Conservation (phyloP, 2,329 filamentous ascomycete species). For the Bipolaris cookei region DNA sequence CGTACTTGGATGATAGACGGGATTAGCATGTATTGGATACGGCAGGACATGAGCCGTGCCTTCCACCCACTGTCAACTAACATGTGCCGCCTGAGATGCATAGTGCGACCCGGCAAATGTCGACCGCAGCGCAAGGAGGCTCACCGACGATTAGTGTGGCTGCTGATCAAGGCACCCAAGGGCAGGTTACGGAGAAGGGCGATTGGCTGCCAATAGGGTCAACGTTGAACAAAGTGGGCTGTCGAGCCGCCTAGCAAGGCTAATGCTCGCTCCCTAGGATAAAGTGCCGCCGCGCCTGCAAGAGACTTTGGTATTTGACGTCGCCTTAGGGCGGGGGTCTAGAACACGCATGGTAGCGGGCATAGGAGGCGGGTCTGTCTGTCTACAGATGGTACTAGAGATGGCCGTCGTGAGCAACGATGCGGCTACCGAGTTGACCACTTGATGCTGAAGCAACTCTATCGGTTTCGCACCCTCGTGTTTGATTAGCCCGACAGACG, state of each 20-base stretch:
- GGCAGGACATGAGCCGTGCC: constrained; percentile 2
- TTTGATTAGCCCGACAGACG: constrained; percentile 12
- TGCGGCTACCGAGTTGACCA: constrained; percentile 23
- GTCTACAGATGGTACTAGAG: constrained; percentile 10
- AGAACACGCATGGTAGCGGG: constrained; percentile 36
- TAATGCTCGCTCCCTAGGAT: constrained; percentile 32
- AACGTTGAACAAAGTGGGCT: constrained; percentile 26
- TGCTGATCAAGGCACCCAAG: constrained; percentile 20
- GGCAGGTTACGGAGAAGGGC: constrained; percentile 12
- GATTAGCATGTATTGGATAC: constrained; percentile 3
- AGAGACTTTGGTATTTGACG: constrained; percentile 37
- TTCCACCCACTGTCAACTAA: constrained; percentile 3
- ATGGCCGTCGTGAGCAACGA: constrained; percentile 33
- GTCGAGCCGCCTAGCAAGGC: constrained; percentile 22
- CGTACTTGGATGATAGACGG: not conserved
- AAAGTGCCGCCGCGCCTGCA: constrained; percentile 34
- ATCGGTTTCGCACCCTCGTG: constrained; percentile 21
- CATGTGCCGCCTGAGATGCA: constrained; percentile 9
- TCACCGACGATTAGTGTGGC: constrained; percentile 23
- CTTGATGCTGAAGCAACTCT: constrained; percentile 25
- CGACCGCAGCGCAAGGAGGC: constrained; percentile 14
- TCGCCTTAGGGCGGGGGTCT: constrained; percentile 37
- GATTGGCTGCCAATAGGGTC: constrained; percentile 24
- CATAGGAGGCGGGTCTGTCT: constrained; percentile 13
- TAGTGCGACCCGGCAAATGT: constrained; percentile 15